Base-by-base conservation (phyloP, 2,329 filamentous ascomycete genomes). In the Diaporthe sp. region DNA sequence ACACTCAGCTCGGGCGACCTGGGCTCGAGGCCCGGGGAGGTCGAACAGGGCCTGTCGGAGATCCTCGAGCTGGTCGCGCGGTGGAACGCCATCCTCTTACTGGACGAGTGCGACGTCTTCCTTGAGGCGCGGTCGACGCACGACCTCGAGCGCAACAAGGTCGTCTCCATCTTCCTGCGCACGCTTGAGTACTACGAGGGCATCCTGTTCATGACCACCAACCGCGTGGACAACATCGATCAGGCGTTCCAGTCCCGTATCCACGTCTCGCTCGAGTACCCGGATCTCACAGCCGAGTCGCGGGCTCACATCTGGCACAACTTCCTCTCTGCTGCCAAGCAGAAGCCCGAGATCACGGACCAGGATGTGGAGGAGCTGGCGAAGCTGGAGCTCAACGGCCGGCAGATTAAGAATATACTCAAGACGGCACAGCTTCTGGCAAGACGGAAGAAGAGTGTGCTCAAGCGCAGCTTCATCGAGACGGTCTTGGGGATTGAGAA, bases 31-130 rank as follows among this genome's bases (percentile, higher is more conserved):
- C 89, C 92, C 0, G 87, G 89, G 75, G 88, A 89, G 22, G 88
- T 96, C 0, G 94, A 95, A 82, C 85, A 85, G 15, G 91, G 92
- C 78, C 87, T 95, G 44, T 90, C 89, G 79, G 90, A 90, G 76
- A 93, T 94, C 74, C 88, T 96, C 76, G 92, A 94, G 80, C 92
- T 96, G 76, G 93, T 93, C 1, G 91, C 94, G 76, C 89, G 88
- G 1, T 95, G 93, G 93, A 92, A 92, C 61, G 93, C 92, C 0
- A 90, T 95, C 3, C 85, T 95, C 0, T 87, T 95, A 4, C 89
- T 95, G 2, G 93, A 95, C 80, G 93, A 95, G 84, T 92, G 90
- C 31, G 91, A 93, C 78, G 88, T 92, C n/a, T 92, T 92, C 83
- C 79, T 84, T 1, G 80, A 83, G 67, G 78, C 79, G 28, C 77